Conservation (phyloP, 345 rosid genomes). For the Heritiera fomes region DNA sequence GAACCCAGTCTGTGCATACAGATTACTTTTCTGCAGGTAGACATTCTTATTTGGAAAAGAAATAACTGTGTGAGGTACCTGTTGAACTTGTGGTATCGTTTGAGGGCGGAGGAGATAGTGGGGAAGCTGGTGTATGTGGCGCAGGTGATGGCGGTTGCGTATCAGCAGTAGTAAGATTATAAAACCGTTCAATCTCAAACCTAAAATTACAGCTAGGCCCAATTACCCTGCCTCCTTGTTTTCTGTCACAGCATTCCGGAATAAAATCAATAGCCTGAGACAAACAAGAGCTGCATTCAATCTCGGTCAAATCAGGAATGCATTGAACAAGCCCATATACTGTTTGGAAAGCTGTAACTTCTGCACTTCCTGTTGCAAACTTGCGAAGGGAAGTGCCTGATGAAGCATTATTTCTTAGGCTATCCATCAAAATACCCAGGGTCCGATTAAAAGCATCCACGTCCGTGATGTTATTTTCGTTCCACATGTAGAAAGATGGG, state of each 20-base stretch:
- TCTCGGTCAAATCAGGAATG: slow-evolving; percentile 39
- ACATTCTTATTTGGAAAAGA: neutral
- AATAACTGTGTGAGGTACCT: neutral
- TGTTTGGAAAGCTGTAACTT: neutral
- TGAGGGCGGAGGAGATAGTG: slow-evolving; percentile 1
- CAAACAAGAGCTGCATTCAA: slow-evolving; percentile 27
- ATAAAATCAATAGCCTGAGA: neutral
- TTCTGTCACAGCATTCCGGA: slow-evolving; percentile 9
- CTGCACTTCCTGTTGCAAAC: slow-evolving; percentile 21
- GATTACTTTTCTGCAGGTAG: no score
- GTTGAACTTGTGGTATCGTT: neutral
- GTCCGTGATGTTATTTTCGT: slow-evolving; percentile 15
- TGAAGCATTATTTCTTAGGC: slow-evolving; percentile 22
- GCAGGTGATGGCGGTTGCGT: neutral
- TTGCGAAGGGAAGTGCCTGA: slow-evolving; percentile 22
- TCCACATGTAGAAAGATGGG: slow-evolving; percentile 6
- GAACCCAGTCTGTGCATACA: no score
- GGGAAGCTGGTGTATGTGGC: neutral
- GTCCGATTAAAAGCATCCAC: slow-evolving; percentile 15
- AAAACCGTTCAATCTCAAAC: slow-evolving; percentile 31
- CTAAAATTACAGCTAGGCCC: slow-evolving; percentile 37
- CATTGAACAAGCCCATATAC: slow-evolving; percentile 43
- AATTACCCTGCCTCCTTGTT: slow-evolving; percentile 26
- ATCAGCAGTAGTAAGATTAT: neutral
- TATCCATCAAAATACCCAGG: slow-evolving; percentile 17